These are phyloP conservation scores for Aspergillus spinulosporus DNA, from an alignment of 2,329 filamentous ascomycete genomes.

Conservation along the genomic window DNA sequence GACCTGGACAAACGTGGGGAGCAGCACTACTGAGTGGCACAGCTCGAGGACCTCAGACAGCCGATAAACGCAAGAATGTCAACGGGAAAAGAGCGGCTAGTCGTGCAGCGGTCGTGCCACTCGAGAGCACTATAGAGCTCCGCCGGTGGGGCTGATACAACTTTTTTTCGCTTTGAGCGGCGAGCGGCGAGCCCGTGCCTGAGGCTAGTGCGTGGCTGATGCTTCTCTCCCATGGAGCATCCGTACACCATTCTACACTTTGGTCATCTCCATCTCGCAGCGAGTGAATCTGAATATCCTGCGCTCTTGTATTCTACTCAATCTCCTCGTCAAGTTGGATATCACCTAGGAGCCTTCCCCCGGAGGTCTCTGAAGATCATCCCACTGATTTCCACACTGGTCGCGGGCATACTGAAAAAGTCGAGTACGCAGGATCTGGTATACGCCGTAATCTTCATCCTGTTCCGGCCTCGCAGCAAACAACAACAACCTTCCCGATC, in stretches of 20 bases:
- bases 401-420: constrained; percentile 15
- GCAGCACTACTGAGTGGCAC: background rate
- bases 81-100: constrained; percentile 2
- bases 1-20: background rate
- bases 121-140: constrained; percentile 9
- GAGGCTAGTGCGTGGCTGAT: constrained; percentile 13
- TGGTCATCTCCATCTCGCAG: background rate
- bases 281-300: background rate
- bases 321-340: background rate
- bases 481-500: constrained; percentile 6
- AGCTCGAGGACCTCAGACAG: background rate
- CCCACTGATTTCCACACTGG: constrained; percentile 23
- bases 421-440: constrained; percentile 26
- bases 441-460: constrained; percentile 29
- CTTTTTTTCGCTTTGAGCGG: background rate
- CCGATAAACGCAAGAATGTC: constrained; percentile 11
- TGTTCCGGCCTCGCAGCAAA: constrained; percentile 18
- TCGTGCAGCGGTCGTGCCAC: constrained; percentile 6
- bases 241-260: background rate
- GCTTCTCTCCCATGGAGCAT: background rate
- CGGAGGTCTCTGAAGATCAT: constrained; percentile 13
- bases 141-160: constrained; percentile 7
- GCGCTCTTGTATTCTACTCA: background rate
- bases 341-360: background rate
- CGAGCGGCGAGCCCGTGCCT: constrained; percentile 14